These are phyloP conservation scores for Carnegiea gigantea DNA, from an alignment of 179 eudicot species.

Conservation along the genomic window DNA sequence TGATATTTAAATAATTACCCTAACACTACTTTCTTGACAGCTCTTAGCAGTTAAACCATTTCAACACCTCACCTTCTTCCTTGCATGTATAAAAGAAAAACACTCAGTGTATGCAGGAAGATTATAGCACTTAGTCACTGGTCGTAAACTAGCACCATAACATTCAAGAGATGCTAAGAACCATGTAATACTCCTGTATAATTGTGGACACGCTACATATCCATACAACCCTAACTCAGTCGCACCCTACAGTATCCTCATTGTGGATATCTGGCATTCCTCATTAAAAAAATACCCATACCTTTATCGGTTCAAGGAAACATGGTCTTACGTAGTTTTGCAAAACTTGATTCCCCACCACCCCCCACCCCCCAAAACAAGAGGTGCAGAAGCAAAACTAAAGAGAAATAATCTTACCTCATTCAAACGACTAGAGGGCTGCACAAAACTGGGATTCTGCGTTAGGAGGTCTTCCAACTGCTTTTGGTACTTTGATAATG, in stretches of 20 bases:
- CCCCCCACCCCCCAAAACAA: neutral
- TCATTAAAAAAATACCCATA: neutral
- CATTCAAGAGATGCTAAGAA: neutral
- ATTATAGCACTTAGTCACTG: neutral
- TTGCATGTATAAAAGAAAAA: neutral
- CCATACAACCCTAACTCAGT: neutral
- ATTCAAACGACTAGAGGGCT: conserved; percentile 81
- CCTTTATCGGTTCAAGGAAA: neutral
- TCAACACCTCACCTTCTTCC: neutral
- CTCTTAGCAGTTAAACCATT: neutral
- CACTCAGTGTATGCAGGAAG: neutral
- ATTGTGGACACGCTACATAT: neutral
- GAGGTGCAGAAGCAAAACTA: neutral
- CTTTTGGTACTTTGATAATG: conserved; percentile 89
- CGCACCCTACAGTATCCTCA: neutral
- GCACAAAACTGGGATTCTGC: conserved; percentile 77
- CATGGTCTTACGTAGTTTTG: neutral
- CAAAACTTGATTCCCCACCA: neutral
- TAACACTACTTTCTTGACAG: neutral
- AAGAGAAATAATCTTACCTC: conserved; percentile 54
- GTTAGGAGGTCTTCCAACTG: conserved; percentile 63
- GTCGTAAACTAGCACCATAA: neutral
- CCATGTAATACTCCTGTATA: neutral
- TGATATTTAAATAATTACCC: neutral
- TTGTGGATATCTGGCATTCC: neutral